Evolutionary conservation across 1,284 basidiomycete genomes (phyloP), one percentile per base, ranked within the genome.

Genomic region (Tausonia pullulans): DNA sequence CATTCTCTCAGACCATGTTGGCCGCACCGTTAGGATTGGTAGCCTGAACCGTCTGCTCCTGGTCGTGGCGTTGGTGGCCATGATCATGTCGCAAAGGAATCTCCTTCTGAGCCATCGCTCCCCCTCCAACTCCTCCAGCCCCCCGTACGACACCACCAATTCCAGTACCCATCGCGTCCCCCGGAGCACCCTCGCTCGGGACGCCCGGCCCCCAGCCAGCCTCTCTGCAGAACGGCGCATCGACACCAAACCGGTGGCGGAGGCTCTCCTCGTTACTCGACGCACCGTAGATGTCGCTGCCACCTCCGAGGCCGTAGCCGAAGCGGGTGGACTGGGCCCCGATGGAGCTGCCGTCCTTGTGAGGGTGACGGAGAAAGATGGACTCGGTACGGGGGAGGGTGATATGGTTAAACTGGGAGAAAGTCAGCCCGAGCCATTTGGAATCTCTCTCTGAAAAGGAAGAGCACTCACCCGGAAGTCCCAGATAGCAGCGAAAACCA

Each of bases 401-500:
- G 56, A 83, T 69, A 69, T 83, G 81, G 71, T 84, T 83, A 76
- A 82, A 83, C 11, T 27, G 27, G 27, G 27, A 27, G 27, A 27
- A 27, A 27, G 27, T 27, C 27, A 27, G 27, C 27, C 27, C 27
- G 27, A 27, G 27, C 27, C 27, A 27, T 27, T 27, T 27, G 27
- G 27, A 27, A 27, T 27, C 27, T 27, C 27, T 27, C 2, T 27
- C 27, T 27, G 27, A 27, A 27, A 27, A 27, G 27, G 27, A 27
- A 27, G 27, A 27, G 27, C 27, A 27, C 27, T 27, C 27, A 27
- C 27, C 27, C 82, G 73, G 73, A 82, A 84, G 71, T 83, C 82
- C 69, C 78, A 78, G 49, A 81, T 72, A n/a, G 80, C 74, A 0
- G 79, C 81, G 69, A 82, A 83, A 1, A 80, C 82, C 70, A 81